Base-by-base conservation (phyloP, 2,329 filamentous ascomycete species). In the Fusarium equiseti region DNA sequence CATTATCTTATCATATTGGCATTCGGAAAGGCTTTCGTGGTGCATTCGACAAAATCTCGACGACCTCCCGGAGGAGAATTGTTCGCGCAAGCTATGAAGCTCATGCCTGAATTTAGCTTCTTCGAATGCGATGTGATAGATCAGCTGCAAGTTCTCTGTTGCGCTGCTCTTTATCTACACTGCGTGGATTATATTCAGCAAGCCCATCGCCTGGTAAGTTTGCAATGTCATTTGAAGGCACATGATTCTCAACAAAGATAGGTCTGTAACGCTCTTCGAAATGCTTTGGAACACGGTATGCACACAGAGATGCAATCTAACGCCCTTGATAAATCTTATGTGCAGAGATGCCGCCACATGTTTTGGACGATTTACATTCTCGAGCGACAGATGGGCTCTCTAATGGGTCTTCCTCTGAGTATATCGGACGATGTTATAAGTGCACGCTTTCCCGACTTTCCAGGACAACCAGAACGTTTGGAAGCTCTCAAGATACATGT, bases 361-460 rank as follows among this genome's bases (percentile, higher is more conserved):
- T 74, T 68, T 46, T 74, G 68, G 71, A 73, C 71, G 7, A 49
- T 72, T 11, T 73, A 73, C 6, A 55, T 66, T 2, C 69, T 74
- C 2, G 68, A 73, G n/a, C 62, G 68, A 2, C 53, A 63, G 16
- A 59, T 73, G 63, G 52, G 55, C 7, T 72, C 71, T n/a, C 58
- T 68, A 1, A 45, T 73, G 55, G 71, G 71, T 1, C 54, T 73
- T 18, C 71, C 71, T 0, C 46, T 73, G 6, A 52, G 59, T 2
- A 66, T 73, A 49, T 51, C 71, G 5, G 71, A 73, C 20, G 71
- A 72, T 13, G 24, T 43, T 2, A 70, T 73, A 22, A 70, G 66
- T 42, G 68, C 71, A 3, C 51, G 46, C 1, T 70, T 70, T 49
- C 71, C 71, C 3, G 43, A 59, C 3, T 59, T 54, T 18, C 56